Evolutionary conservation across 495 filamentous ascomycete species (phyloP).

Genomic region (Lepraria neglecta): DNA sequence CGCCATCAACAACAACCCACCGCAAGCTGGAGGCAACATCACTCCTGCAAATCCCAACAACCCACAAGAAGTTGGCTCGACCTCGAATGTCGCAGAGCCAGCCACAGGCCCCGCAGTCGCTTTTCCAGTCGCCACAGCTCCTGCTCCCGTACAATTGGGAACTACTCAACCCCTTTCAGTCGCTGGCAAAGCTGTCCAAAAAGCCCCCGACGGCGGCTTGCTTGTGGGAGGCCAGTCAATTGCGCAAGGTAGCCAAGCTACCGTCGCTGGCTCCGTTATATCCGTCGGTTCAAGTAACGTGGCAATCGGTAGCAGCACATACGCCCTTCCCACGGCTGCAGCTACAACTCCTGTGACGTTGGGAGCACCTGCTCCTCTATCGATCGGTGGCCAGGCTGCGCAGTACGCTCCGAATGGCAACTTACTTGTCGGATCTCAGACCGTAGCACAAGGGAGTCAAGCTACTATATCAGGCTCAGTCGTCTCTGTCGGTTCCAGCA

Average conservation of each 20-base stretch:
- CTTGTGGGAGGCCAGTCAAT: conserved; percentile 4
- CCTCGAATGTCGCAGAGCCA: background rate
- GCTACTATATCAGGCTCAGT: background rate
- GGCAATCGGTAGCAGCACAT: conserved; percentile 2
- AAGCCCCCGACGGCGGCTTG: conserved; percentile 1
- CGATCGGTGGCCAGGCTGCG: background rate
- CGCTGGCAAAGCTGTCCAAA: conserved; percentile 1
- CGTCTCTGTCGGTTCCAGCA: background rate
- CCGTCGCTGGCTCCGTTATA: background rate
- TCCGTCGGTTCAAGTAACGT: background rate
- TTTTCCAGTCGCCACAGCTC: conserved; percentile 3
- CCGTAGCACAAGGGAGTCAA: background rate
- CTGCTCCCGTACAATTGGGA: conserved; percentile 2
- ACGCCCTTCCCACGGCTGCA: background rate
- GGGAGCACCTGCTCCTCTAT: conserved; percentile 7
- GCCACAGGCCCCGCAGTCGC: background rate
- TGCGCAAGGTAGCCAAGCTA: background rate
- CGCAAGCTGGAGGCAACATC: background rate
- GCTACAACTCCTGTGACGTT: background rate
- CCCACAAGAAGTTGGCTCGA: background rate
- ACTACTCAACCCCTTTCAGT: background rate
- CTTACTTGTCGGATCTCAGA: conserved; percentile 1
- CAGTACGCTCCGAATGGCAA: background rate
- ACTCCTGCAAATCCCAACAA: background rate
- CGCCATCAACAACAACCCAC: background rate